Percentiles rank a stretch among this genome's conserved stretches.
These are phyloP conservation scores for Ceratorhiza oryzae-sativae DNA, from an alignment of 1,284 basidiomycete species.

Conservation along the genomic window DNA sequence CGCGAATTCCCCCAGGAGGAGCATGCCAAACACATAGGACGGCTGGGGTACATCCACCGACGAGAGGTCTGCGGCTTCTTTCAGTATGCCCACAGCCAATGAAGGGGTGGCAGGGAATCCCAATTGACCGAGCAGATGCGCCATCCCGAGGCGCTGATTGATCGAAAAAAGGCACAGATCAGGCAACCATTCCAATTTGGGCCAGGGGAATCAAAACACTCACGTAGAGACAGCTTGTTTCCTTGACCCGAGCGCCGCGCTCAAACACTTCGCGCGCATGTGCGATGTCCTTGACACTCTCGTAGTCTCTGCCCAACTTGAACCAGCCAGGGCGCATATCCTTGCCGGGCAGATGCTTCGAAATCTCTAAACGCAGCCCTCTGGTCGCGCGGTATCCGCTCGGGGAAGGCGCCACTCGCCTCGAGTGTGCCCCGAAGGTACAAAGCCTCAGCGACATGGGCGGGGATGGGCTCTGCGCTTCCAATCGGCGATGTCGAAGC, in stretches of 20 bases:
- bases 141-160: slow-evolving; percentile 88
- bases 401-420: slow-evolving; percentile 64
- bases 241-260: slow-evolving; percentile 71
- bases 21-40: slow-evolving; percentile 79
- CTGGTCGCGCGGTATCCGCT: slow-evolving; percentile 65
- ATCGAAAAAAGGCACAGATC: not conserved
- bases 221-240: slow-evolving; percentile 81
- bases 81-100: slow-evolving; percentile 73
- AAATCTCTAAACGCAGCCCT: slow-evolving; percentile 88
- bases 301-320: slow-evolving; percentile 88
- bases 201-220: slow-evolving; percentile 49
- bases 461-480: slow-evolving; percentile 52
- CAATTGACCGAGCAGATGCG: slow-evolving; percentile 87
- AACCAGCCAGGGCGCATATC: slow-evolving; percentile 84
- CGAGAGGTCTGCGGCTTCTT: slow-evolving; percentile 77
- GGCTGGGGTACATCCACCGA: slow-evolving; percentile 80
- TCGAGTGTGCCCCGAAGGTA: slow-evolving; percentile 76
- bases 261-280: slow-evolving; percentile 86
- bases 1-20: slow-evolving; percentile 81
- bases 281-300: slow-evolving; percentile 76
- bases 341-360: slow-evolving; percentile 77
- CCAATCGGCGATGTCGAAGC: slow-evolving; percentile 50
- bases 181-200: not conserved
- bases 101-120: slow-evolving; percentile 63
- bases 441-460: slow-evolving; percentile 72